phyloP scores from a whole-genome alignment of 306 rosid species.

The Acacia confusa region DNA sequence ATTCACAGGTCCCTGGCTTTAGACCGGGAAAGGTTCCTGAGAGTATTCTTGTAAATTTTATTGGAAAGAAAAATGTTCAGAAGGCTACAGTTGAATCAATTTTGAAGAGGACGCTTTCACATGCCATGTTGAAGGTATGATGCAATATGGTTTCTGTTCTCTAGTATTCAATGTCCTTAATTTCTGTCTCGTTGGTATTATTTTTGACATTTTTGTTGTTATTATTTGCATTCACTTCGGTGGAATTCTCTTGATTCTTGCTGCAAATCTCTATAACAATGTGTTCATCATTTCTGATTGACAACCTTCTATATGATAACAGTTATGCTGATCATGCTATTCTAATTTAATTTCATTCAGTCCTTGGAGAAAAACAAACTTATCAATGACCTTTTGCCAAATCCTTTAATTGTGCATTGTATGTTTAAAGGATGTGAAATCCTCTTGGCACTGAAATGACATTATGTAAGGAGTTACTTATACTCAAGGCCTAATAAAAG shows the following conservation, averaged over 20 bases:
- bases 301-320: neutral
- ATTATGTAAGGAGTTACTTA: constrained; percentile 1
- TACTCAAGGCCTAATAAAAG: constrained; percentile 6
- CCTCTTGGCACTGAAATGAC: neutral
- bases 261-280: neutral
- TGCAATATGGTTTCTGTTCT: constrained; percentile 14
- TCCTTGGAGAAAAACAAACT: constrained; percentile 10
- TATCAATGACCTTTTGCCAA: neutral
- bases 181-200: constrained; percentile 7
- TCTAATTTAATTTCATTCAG: neutral
- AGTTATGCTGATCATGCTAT: neutral
- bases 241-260: constrained; percentile 6
- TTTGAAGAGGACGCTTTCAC: constrained; percentile 88
- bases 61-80: constrained; percentile 68
- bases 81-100: constrained; percentile 85
- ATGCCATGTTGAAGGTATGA: constrained; percentile 75
- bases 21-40: constrained; percentile 88
- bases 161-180: neutral
- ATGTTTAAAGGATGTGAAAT: constrained; percentile 3
- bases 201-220: neutral
- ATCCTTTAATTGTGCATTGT: constrained; percentile 3
- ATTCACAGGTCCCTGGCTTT: constrained; percentile 81
- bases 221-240: constrained; percentile 3
- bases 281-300: neutral
- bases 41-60: constrained; percentile 56